These are phyloP conservation scores for Scheffersomyces stipitis DNA, from an alignment of 805 yeast species.

Conservation along the genomic window DNA sequence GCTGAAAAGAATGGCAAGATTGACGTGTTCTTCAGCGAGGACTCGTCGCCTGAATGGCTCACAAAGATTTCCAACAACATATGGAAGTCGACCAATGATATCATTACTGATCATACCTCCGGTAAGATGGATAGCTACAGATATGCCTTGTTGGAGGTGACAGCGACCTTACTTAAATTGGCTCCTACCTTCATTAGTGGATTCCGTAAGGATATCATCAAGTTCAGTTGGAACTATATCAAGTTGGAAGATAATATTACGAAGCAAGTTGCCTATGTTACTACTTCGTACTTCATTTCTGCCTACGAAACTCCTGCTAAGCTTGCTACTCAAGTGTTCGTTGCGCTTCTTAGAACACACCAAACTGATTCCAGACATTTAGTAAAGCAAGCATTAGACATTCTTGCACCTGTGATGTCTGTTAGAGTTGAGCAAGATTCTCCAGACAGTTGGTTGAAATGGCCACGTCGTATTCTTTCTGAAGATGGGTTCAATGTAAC, in stretches of 20 bases:
- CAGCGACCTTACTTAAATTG: conserved; percentile 71
- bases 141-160: conserved; percentile 75
- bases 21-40: conserved; percentile 35
- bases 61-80: conserved; percentile 57
- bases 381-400: conserved; percentile 83
- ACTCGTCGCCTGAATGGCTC: conserved; percentile 51
- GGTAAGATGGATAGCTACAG: conserved; percentile 75
- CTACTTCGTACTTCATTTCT: conserved; percentile 81
- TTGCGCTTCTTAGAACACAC: conserved; percentile 80
- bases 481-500: conserved; percentile 87
- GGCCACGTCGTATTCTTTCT: conserved; percentile 89
- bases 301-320: conserved; percentile 87
- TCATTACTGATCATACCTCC: conserved; percentile 51
- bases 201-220: conserved; percentile 78
- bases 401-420: conserved; percentile 84
- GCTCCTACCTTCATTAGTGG: conserved; percentile 60
- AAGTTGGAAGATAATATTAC: conserved; percentile 85
- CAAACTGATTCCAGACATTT: conserved; percentile 81
- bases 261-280: conserved; percentile 89
- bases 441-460: conserved; percentile 77
- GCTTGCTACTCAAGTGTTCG: conserved; percentile 88
- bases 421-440: conserved; percentile 55
- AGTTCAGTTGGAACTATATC: conserved; percentile 91
- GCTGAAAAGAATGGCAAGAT: conserved; percentile 50
- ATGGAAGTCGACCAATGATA: conserved; percentile 68